Evolutionary conservation across 768 basidiomycete species (phyloP).

Genomic region (Podaxis mareebaensis): DNA sequence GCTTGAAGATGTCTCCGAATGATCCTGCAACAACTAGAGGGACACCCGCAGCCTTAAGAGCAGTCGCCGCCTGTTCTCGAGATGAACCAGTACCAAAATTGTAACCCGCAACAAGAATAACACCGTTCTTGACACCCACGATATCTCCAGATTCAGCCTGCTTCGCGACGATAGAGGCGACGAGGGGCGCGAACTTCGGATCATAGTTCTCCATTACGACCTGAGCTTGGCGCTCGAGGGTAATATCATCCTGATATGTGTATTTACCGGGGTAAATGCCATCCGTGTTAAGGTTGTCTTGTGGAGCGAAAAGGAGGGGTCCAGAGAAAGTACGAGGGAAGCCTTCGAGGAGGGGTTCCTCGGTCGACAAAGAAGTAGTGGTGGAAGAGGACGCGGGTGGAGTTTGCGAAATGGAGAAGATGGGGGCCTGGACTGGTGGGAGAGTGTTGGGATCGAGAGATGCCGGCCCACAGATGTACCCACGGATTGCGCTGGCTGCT

Average conservation of each 20-base stretch:
- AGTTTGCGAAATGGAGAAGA: conserved; percentile 51
- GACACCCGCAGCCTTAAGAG: conserved; percentile 90
- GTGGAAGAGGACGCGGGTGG: conserved; percentile 28
- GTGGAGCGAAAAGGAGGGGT: conserved; percentile 87
- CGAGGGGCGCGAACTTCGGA: conserved; percentile 74
- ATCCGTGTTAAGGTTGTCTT: conserved; percentile 98
- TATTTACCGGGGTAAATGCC: conserved; percentile 99
- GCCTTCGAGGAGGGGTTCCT: conserved; percentile 71
- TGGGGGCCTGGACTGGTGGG: conserved; percentile 53
- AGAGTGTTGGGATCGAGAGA: conserved; percentile 54
- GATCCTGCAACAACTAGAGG: conserved; percentile 96
- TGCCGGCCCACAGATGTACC: conserved; percentile 85
- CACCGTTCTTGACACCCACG: conserved; percentile 50
- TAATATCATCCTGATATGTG: conserved; percentile 99
- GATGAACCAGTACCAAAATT: conserved; percentile 99
- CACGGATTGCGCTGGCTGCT: conserved; percentile 91
- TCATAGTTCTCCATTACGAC: conserved; percentile 99
- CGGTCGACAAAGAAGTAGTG: conserved; percentile 23
- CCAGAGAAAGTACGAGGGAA: conserved; percentile 87
- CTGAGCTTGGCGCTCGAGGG: conserved; percentile 88
- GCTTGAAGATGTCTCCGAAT: conserved; percentile 99
- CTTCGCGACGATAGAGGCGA: conserved; percentile 48
- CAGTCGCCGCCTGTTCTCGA: conserved; percentile 97
- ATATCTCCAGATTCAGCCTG: conserved; percentile 23
- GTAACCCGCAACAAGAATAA: conserved; percentile 88